Base-by-base conservation (phyloP, 768 basidiomycete species). In the Pluteus cervinus region DNA sequence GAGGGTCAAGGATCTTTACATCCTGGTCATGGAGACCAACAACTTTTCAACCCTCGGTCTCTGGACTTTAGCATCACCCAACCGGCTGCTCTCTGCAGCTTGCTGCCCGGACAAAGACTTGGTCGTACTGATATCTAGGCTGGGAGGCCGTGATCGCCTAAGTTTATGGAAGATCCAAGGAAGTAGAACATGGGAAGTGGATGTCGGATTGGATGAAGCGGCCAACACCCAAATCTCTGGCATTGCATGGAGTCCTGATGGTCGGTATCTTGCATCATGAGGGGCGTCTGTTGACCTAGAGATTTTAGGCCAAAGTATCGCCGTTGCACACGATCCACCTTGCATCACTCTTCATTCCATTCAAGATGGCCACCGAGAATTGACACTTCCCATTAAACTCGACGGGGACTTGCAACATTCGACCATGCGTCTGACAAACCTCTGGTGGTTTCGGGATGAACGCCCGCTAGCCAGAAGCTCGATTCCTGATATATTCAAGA, bases 61-160 rank as follows among this genome's bases (percentile, higher is more conserved):
- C 22, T 54, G 83, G 21, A 69, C 68, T 29, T 58, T 86, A 9
- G 73, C 80, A 5, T 62, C 73, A 5, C 62, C 73, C 21, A 74
- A 73, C 38, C 75, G 80, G 26, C 48, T 88, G 21, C 58, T 84
- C 17, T 40, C 63, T 7, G 71, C 78, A 15, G 76, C 86, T 32
- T 88, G 86, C 49, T 87, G 87, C 55, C 86, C 86, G 7, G 87
- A 89, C 63, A 90, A 89, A 56, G 87, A 90, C 57, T 65, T 89
- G 28, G 60, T 88, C 4, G 63, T 80, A 18, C 61, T 87, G 6
- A 63, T 88, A 34, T 79, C 80, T 41, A 72, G 76, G 20, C 62
- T 81, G 17, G 83, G 78, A 22, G 76, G 77, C 22, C 71, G 73
- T 44, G 84, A 87, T 51, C 71, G 76, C 42, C 56, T 89, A 51